phyloP scores from a whole-genome alignment of 2,329 filamentous ascomycete genomes.

The Aspergillus sojae region DNA sequence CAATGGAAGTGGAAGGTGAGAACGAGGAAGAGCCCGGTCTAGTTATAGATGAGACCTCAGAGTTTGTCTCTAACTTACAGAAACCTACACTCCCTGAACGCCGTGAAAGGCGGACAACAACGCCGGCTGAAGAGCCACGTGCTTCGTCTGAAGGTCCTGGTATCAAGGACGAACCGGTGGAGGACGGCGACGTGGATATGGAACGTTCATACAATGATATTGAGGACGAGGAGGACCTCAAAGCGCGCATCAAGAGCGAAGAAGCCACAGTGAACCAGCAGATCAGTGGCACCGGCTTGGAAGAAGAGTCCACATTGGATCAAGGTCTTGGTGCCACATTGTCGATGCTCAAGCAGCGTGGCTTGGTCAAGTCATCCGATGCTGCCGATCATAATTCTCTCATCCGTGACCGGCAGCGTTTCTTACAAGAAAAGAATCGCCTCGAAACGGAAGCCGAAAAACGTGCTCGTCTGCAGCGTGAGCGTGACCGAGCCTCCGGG shows the following conservation, averaged over 20 bases:
- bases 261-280: constrained; percentile 47
- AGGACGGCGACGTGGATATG: constrained; percentile 59
- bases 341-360: constrained; percentile 80
- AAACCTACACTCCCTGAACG: constrained; percentile 63
- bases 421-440: constrained; percentile 77
- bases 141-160: constrained; percentile 21
- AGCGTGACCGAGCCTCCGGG: constrained; percentile 81
- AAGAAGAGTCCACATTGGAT: constrained; percentile 79
- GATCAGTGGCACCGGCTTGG: constrained; percentile 69
- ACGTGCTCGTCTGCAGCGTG: constrained; percentile 76
- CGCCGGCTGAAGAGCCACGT: constrained; percentile 36
- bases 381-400: constrained; percentile 67
- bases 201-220: constrained; percentile 55
- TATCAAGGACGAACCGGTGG: constrained; percentile 41
- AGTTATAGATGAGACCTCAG: constrained; percentile 93
- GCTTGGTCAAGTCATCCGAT: constrained; percentile 69
- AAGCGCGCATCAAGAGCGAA: constrained; percentile 55
- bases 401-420: constrained; percentile 72
- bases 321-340: constrained; percentile 81
- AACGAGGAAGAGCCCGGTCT: constrained; percentile 64
- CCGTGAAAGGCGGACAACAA: constrained; percentile 42
- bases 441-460: constrained; percentile 79
- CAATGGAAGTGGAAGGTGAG: constrained; percentile 62
- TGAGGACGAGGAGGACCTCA: constrained; percentile 51
- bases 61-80: constrained; percentile 86